Conservation (phyloP, 1,284 basidiomycete genomes). For the Fomitopsis palustris region DNA sequence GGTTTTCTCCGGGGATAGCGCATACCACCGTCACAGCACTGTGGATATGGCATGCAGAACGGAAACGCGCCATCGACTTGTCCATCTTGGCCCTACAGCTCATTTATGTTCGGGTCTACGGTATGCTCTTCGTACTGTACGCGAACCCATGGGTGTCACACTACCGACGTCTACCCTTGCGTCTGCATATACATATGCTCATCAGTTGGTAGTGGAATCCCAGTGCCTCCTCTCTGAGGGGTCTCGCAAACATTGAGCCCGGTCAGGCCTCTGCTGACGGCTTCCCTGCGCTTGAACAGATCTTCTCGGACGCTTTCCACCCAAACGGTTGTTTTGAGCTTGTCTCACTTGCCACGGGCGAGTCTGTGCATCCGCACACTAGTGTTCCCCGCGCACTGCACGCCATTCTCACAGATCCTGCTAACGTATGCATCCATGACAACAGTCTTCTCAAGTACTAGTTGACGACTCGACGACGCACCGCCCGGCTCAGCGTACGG, state of each 20-base stretch:
- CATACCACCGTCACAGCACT: constrained; percentile 43
- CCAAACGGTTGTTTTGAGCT: constrained; percentile 78
- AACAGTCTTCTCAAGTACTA: no score
- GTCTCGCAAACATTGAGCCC: constrained; percentile 49
- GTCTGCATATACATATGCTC: neutral
- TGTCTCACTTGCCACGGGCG: constrained; percentile 62
- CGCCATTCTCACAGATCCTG: constrained; percentile 64
- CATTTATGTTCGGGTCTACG: constrained; percentile 46
- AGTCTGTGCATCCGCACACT: constrained; percentile 54
- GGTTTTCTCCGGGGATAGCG: constrained; percentile 36
- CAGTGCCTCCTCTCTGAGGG: constrained; percentile 31
- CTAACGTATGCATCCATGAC: no score
- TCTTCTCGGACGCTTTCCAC: constrained; percentile 58
- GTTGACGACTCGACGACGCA: no score
- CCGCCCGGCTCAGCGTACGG: no score
- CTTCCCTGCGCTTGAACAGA: constrained; percentile 49
- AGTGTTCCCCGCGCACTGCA: constrained; percentile 67
- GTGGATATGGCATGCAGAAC: no score
- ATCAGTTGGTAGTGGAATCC: constrained; percentile 20
- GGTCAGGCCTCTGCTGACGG: constrained; percentile 51
- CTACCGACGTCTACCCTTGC: no score
- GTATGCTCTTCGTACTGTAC: constrained; percentile 23
- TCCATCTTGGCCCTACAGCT: constrained; percentile 43
- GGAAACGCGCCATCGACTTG: constrained; percentile 47
- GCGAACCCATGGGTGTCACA: neutral